phyloP scores from a whole-genome alignment of 495 filamentous ascomycete genomes.

The Penicillium robsamsonii region DNA sequence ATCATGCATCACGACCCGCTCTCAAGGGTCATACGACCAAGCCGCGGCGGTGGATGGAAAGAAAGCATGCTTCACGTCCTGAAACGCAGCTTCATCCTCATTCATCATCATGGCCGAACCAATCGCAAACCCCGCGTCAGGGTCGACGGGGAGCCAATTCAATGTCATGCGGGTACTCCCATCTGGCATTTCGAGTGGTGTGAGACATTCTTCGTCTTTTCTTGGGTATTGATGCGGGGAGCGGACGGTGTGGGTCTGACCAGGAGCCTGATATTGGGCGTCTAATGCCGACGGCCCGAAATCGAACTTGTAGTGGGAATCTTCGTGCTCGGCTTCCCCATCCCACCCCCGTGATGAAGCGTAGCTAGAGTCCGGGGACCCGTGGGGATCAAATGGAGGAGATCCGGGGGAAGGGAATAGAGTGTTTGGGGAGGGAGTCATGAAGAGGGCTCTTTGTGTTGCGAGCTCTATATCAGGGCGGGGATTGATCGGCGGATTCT shows the following conservation, averaged over 20 bases:
- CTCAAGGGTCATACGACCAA: slow-evolving; percentile 6
- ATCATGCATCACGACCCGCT: neutral
- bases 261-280: neutral
- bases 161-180: slow-evolving; percentile 33
- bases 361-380: slow-evolving; percentile 28
- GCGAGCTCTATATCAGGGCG: slow-evolving; percentile 24
- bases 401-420: slow-evolving; percentile 17
- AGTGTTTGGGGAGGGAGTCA: slow-evolving; percentile 21
- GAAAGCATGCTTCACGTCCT: neutral
- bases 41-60: neutral
- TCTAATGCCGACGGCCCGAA: neutral
- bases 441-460: slow-evolving; percentile 39
- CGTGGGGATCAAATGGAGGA: slow-evolving; percentile 22
- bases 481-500: slow-evolving; percentile 14
- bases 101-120: neutral
- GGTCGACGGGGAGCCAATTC: slow-evolving; percentile 43
- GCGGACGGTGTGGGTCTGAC: neutral
- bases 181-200: slow-evolving; percentile 42
- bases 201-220: slow-evolving; percentile 20
- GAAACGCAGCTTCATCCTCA: neutral
- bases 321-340: slow-evolving; percentile 20
- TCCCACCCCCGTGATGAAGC: slow-evolving; percentile 25
- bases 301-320: slow-evolving; percentile 3
- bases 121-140: slow-evolving; percentile 38
- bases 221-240: neutral